Base-by-base conservation (phyloP, 208 protist genomes). In the Leishmania major region DNA sequence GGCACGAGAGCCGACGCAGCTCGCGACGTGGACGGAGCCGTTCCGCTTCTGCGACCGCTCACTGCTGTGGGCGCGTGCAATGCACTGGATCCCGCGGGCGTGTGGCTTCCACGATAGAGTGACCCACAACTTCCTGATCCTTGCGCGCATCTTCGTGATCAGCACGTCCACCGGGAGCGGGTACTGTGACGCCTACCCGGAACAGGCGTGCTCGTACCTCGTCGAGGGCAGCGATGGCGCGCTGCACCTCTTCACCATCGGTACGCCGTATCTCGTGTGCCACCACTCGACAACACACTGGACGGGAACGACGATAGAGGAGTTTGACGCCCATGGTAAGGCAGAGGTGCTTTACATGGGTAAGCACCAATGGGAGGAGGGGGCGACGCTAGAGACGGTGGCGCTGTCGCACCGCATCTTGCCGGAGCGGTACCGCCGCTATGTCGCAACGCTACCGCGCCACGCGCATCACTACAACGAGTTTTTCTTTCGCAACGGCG, bases 191-290 rank as follows among this genome's bases (percentile, higher is more conserved):
- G 87, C 81, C n/a, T 92, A 83, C 55, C 90, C 90, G 0, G 95
- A 97, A 85, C 95, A 97, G 84, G 82, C 89, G 45, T 94, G 93
- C 84, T 93, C 92, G 5, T 87, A 96, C 31, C 81, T 98, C 25
- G 88, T 89, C 28, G 86, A 91, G 75, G 88, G 87, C 78, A 84
- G 74, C 37, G 90, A 92, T 66, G 83, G 85, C 4, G 74, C 87
- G 25, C 70, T 97, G 67, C 95, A 98, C 79, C 83, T 96, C 67
- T 98, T 98, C 86, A 96, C 93, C 22, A 89, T 98, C 4, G 95
- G 95, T 43, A 96, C 95, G 28, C 90, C 92, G 2, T 91, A 87
- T 69, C 89, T 96, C 70, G 92, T 98, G 31, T 81, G 84, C 40
- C 79, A 80, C 64, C 92, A 84, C 89, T 95, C 92, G 84, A 86